Evolutionary conservation across 2,329 filamentous ascomycete genomes (phyloP), one percentile per base, ranked within the genome.

Genomic region (Tolypocladium album): DNA sequence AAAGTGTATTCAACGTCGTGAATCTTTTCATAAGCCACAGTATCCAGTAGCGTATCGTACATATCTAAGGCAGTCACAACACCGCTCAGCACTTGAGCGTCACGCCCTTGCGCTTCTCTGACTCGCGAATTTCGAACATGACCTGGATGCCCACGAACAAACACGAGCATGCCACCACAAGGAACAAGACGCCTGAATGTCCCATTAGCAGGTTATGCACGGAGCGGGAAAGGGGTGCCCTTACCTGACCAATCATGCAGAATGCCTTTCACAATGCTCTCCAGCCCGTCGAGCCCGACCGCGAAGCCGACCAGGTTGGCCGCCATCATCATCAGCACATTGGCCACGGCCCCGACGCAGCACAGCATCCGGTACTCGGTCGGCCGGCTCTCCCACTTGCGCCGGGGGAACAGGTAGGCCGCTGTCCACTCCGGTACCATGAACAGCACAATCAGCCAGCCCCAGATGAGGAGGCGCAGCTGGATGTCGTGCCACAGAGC

Each of bases 401-500:
- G 80, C 58, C 81, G 71, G 0, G 93, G 92, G 72, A 99, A 96
- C 0, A 92, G 61, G 45, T 85, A 77, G 0, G 79, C 78, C 0
- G 86, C 91, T 9, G 89, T 76, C 66, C 93, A 84, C 77, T 99
- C 94, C 0, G 94, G 94, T 8, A 97, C 72, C 72, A 99, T 90
- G 75, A 99, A 99, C 31, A 97, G 76, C 0, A 95, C 92, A 64
- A 99, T 86, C 45, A 99, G 81, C 94, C 94, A 99, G 36, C 94
- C 93, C 94, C 94, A 99, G 72, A 96, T 88, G 39, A 99, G 81
- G 45, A 99, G 79, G 12, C 88, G 85, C 38, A 97, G 82, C 75
- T 96, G 88, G 69, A 99, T 96, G 68, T 99, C 94, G 75, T 99
- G 94, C 94, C 94, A 99, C 36, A 99, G 79, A 0, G 94, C 95